Base-by-base conservation (phyloP, 108 stramenopile species). In the Cyclotella kingstonii region DNA sequence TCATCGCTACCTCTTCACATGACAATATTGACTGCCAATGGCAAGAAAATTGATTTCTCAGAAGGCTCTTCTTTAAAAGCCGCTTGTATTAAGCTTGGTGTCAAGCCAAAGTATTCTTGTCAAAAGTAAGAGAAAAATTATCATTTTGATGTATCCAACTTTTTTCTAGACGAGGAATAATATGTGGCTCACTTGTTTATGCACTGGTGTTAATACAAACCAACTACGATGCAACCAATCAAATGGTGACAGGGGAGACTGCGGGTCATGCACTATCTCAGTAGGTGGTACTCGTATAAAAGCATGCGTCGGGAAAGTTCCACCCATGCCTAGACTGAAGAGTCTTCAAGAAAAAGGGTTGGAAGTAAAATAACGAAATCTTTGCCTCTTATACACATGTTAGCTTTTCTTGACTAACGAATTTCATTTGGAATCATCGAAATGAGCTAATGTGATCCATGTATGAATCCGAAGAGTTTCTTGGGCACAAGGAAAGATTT, bases 331-430 rank as follows among this genome's bases (percentile, higher is more conserved):
- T 4, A 83, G 53, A 50, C 68, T 93, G 43, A 89, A 89, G 47
- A 86, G 84, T 23, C 68, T 93, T 35, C 82, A 85, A 55, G 91
- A 93, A 57, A 93, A 93, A 62, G 91, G 91, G 40, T 74, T 93
- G 30, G 85, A 82, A 63, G 57, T 91, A 26, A 73, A 74, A 57
- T 68, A 49, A 74, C n/a, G n/a, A n/a, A n/a, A n/a, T n/a, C n/a
- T n/a, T n/a, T n/a, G n/a, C n/a, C n/a, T n/a, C n/a, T n/a, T n/a
- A n/a, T n/a, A n/a, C n/a, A n/a, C n/a, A n/a, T n/a, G n/a, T n/a
- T n/a, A n/a, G n/a, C n/a, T n/a, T n/a, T n/a, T n/a, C n/a, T n/a
- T n/a, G n/a, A n/a, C n/a, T n/a, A n/a, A n/a, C n/a, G n/a, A n/a
- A n/a, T n/a, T n/a, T n/a, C n/a, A n/a, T n/a, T n/a, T n/a, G n/a